Conservation (phyloP, 2,329 filamentous ascomycete species). For the Westerdykella ornata region DNA sequence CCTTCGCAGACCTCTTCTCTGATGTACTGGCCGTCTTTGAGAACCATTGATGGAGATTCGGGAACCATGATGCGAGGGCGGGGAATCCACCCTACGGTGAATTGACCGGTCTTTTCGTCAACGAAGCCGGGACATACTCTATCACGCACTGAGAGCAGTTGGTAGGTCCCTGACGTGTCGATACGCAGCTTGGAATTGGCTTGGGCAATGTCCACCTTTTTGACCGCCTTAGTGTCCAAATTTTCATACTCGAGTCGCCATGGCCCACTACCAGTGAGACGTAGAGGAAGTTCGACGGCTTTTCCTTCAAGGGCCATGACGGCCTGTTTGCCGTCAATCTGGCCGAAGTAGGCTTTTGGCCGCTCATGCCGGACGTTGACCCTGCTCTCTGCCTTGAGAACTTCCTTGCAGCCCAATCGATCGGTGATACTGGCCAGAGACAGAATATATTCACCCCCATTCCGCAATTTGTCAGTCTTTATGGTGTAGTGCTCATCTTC, state of each 20-base stretch:
- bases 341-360: slow-evolving; percentile 78
- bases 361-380: slow-evolving; percentile 83
- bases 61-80: slow-evolving; percentile 65
- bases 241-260: slow-evolving; percentile 77
- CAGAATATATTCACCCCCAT: slow-evolving; percentile 85
- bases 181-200: slow-evolving; percentile 66
- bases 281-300: slow-evolving; percentile 67
- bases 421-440: slow-evolving; percentile 83
- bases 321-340: slow-evolving; percentile 70
- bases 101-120: slow-evolving; percentile 64
- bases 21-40: slow-evolving; percentile 50
- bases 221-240: slow-evolving; percentile 45
- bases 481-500: slow-evolving; percentile 60
- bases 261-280: slow-evolving; percentile 76
- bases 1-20: slow-evolving; percentile 89
- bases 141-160: slow-evolving; percentile 72
- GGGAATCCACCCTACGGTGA: slow-evolving; percentile 78
- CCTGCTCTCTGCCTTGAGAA: slow-evolving; percentile 75
- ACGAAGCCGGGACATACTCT: slow-evolving; percentile 74
- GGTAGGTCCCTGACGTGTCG: slow-evolving; percentile 64
- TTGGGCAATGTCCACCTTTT: slow-evolving; percentile 44
- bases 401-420: slow-evolving; percentile 75
- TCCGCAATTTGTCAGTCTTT: slow-evolving; percentile 63
- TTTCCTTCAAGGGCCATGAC: slow-evolving; percentile 72
- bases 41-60: slow-evolving; percentile 54